Percentiles rank a stretch among this genome's conserved stretches.
Evolutionary conservation across 2,329 filamentous ascomycete genomes (phyloP).

Genomic region (Chaetomium sp.): DNA sequence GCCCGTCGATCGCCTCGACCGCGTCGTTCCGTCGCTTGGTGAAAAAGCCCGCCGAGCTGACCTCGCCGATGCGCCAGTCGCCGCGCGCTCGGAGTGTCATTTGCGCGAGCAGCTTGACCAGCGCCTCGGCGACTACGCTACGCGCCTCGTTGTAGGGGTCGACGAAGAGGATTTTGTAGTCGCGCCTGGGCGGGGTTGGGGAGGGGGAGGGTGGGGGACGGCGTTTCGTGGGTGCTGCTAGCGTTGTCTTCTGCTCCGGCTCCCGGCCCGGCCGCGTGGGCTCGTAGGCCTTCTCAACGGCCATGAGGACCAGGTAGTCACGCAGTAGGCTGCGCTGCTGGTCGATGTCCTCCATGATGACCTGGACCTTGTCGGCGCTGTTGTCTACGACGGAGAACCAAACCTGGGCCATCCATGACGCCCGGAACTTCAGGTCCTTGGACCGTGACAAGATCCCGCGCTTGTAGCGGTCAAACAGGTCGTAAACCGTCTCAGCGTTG

Average conservation of each 20-base stretch:
- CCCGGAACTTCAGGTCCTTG: conserved; percentile 33
- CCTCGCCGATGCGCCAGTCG: conserved; percentile 31
- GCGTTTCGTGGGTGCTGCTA: conserved; percentile 8
- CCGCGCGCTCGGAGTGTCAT: conserved; percentile 30
- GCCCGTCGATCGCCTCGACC: conserved; percentile 28
- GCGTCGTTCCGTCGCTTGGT: conserved; percentile 27
- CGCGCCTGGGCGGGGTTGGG: conserved; percentile 20
- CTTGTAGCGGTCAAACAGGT: conserved; percentile 35
- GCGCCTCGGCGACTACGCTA: conserved; percentile 34
- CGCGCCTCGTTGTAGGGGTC: conserved; percentile 36
- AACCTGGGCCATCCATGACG: conserved; percentile 28
- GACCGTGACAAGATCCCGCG: conserved; percentile 32
- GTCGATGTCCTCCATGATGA: conserved; percentile 33
- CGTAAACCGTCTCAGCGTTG: conserved; percentile 31
- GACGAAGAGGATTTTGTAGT: conserved; percentile 36
- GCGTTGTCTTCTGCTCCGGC: not conserved
- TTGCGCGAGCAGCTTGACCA: conserved; percentile 31
- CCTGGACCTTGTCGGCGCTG: conserved; percentile 34
- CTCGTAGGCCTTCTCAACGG: conserved; percentile 10
- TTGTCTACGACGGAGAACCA: conserved; percentile 35
- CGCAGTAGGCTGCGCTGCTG: conserved; percentile 24
- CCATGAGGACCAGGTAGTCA: conserved; percentile 31
- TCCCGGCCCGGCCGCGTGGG: not conserved
- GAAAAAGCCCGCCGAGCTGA: conserved; percentile 37
- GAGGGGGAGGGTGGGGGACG: conserved; percentile 16